Base-by-base conservation (phyloP, 2,329 filamentous ascomycete species). In the Coniella vitis region DNA sequence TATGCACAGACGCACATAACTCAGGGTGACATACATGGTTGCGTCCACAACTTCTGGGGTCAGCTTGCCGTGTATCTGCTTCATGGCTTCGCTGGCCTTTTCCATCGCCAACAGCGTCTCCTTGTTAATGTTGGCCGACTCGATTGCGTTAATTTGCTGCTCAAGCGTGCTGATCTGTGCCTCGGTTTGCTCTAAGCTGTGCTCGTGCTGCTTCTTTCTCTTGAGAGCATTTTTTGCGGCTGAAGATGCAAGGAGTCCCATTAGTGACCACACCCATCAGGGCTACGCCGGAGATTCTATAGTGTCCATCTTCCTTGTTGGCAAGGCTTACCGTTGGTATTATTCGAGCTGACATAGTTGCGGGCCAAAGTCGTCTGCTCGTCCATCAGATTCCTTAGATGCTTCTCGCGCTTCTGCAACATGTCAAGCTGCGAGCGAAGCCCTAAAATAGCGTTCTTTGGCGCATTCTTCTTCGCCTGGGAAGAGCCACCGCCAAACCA, bases 121-220 rank as follows among this genome's bases (percentile, higher is more conserved):
- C 70, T 91, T 84, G 76, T 98, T 98, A 74, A 98, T 96, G 67
- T 97, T 98, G 54, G 93, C 93, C 41, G 90, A 89, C 70, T 98
- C 93, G 73, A 98, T 97, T 52, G 87, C 85, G 67, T 93, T 93
- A 63, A 97, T 94, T 67, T 98, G 90, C 63, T 90, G 86, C 68
- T 98, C 93, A 38, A 98, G 76, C 19, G 93, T 95, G 60, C 83
- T 81, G 63, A 97, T 94, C 70, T 97, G 91, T 29, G 86, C 81
- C 52, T 81, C 78, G 1, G 91, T 97, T 70, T 96, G 90, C 58
- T 95, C 89, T 51, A 96, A 80, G 49, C 87, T 88, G 67, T 90
- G 86, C 69, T 97, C 90, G 62, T 93, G 88, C 58, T 83, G 78
- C 79, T 98, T 97, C 81, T 97, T 97, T 68, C 91, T 84, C 73